Evolutionary conservation across 179 eudicot species (phyloP), one percentile per base, ranked within the genome.

Genomic region (Beta corolliflora): DNA sequence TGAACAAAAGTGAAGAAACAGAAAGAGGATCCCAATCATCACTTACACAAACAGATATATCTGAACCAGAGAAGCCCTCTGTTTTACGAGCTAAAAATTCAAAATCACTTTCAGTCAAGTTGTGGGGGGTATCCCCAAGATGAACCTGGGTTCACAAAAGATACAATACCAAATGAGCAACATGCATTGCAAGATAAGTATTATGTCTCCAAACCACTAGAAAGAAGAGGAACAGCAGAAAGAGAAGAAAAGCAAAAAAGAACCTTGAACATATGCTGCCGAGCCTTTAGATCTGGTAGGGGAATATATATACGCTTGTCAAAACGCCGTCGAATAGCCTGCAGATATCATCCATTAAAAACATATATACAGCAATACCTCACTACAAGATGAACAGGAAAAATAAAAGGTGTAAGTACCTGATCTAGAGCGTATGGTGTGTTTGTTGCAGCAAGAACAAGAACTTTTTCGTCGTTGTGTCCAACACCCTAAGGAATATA

Each of bases 251-350:
- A 72, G 63, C 71, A 78, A 23, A 65, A 61, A 61, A 83, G 71
- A 83, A 93, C 98, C 87, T 95, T 95, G 85, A 96, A 96, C 96
- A 96, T 96, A 84, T 96, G 99, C 58, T 94, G 99, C 29, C 98
- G 89, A 76, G 99, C 99, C 91, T 96, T 96, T 66, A 79, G 75
- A 88, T 96, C 99, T 61, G 99, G 99, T n/a, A 96, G 97, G 50
- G 99, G 99, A 85, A 96, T 96, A 83, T 96, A 94, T 70, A 94
- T 96, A 63, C 99, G 95, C 89, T 96, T 96, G 83, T 96, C 99
- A 90, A 96, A 96, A 74, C 99, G 91, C 36, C 98, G 89, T 72
- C 99, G 88, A 66, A 96, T 92, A 83, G 99, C 98, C 99, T 96
- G 90, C 53, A 83, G 61, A 63, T 73, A 77, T 53, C 9, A 72